These are phyloP conservation scores for Tulasnella sp. DNA, from an alignment of 768 basidiomycete genomes.

Conservation along the genomic window DNA sequence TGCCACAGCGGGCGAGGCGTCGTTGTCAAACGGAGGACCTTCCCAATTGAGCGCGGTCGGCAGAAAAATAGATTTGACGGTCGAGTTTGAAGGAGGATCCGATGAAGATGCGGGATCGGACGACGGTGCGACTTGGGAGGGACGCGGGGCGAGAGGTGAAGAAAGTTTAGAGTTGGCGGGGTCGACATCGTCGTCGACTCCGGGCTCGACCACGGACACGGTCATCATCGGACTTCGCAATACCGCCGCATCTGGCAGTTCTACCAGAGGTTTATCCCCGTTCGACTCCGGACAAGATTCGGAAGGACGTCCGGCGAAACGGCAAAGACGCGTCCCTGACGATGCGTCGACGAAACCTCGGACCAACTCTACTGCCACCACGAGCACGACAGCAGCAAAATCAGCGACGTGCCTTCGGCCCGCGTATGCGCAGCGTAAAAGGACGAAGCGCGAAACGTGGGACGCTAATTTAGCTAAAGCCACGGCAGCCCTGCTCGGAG, in stretches of 20 bases:
- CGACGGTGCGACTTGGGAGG: slow-evolving; percentile 24
- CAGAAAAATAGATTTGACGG: neutral
- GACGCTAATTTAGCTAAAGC: neutral
- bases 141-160: neutral
- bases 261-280: neutral
- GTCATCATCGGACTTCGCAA: neutral
- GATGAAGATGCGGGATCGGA: slow-evolving; percentile 27
- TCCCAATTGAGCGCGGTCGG: neutral
- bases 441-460: neutral
- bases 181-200: neutral
- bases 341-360: neutral
- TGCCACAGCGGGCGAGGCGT: neutral
- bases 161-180: slow-evolving; percentile 8
- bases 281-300: neutral
- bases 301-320: neutral
- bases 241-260: neutral
- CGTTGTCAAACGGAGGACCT: neutral
- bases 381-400: neutral
- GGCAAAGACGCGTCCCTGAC: neutral
- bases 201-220: neutral
- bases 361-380: neutral
- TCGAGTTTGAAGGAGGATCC: slow-evolving; percentile 24
- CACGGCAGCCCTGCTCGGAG: slow-evolving; percentile 6
- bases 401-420: slow-evolving; percentile 11
- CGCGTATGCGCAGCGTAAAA: neutral